Evolutionary conservation across 2,329 filamentous ascomycete genomes (phyloP).

Genomic region (Colletotrichum musicola): DNA sequence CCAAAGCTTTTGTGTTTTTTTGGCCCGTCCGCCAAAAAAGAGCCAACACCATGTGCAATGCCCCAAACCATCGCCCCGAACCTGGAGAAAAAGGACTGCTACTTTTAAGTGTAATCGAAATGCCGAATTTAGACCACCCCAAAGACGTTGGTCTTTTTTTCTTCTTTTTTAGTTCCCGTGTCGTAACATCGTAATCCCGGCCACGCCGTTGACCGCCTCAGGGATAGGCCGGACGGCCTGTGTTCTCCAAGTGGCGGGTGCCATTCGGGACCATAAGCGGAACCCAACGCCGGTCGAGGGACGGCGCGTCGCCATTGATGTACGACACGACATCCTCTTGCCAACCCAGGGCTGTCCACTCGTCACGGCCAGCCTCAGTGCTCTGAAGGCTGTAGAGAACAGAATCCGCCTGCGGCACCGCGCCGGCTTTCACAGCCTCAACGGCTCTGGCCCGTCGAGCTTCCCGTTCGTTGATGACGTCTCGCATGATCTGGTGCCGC

Average conservation of each 20-base stretch:
- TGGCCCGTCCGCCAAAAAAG: slow-evolving; percentile 16
- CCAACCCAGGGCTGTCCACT: slow-evolving; percentile 65
- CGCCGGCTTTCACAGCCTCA: slow-evolving; percentile 54
- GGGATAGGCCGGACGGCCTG: slow-evolving; percentile 35
- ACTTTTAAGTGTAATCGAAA: slow-evolving; percentile 27
- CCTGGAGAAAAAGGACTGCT: slow-evolving; percentile 26
- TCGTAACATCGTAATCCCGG: slow-evolving; percentile 39
- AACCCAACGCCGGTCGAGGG: slow-evolving; percentile 59
- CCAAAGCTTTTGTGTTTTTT: slow-evolving; percentile 18
- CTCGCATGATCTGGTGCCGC: slow-evolving; percentile 61
- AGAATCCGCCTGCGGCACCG: slow-evolving; percentile 50
- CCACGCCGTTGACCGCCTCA: slow-evolving; percentile 14
- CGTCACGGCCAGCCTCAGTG: slow-evolving; percentile 54
- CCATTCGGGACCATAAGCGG: slow-evolving; percentile 46
- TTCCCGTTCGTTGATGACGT: slow-evolving; percentile 70
- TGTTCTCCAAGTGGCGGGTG: slow-evolving; percentile 1
- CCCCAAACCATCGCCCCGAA: slow-evolving; percentile 22
- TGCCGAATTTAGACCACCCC: slow-evolving; percentile 24
- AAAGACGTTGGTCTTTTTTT: slow-evolving; percentile 10
- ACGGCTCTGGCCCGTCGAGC: slow-evolving; percentile 62
- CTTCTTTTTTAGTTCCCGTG: slow-evolving; percentile 26
- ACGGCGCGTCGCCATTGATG: slow-evolving; percentile 55
- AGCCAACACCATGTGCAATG: slow-evolving; percentile 35
- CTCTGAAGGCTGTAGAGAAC: slow-evolving; percentile 53
- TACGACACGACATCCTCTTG: slow-evolving; percentile 57